phyloP scores from a whole-genome alignment of 495 filamentous ascomycete species.

The Parachaetomium inaequale region DNA sequence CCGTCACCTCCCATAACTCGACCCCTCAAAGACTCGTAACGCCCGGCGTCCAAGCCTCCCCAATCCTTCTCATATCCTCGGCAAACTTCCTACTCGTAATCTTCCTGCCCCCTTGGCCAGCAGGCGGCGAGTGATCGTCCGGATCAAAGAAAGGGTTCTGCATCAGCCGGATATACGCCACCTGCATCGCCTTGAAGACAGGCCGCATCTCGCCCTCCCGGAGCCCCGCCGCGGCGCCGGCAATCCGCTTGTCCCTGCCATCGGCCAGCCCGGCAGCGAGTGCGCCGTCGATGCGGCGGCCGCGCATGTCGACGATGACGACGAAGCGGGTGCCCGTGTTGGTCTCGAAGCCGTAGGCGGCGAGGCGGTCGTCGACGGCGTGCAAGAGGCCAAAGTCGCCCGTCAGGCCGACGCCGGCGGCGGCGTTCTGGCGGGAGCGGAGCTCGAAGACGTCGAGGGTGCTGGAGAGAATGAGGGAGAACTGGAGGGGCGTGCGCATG shows the following conservation, averaged over 20 bases:
- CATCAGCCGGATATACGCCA: constrained; percentile 80
- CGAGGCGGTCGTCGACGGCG: constrained; percentile 85
- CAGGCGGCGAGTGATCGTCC: constrained; percentile 67
- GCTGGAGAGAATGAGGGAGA: constrained; percentile 83
- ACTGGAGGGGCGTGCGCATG: constrained; percentile 67
- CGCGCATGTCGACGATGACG: constrained; percentile 81
- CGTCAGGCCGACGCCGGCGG: constrained; percentile 48
- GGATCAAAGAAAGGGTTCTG: constrained; percentile 96
- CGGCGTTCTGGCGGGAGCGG: constrained; percentile 61
- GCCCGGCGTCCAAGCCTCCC: constrained; percentile 64
- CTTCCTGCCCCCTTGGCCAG: constrained; percentile 52
- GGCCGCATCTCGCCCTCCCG: constrained; percentile 79
- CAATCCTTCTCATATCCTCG: constrained; percentile 79
- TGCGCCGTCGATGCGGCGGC: constrained; percentile 41
- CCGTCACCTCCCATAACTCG: neutral
- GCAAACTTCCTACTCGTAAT: constrained; percentile 81
- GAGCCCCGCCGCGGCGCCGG: constrained; percentile 49
- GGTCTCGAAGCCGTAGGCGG: constrained; percentile 93
- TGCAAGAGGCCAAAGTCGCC: constrained; percentile 91
- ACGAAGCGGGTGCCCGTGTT: constrained; percentile 91
- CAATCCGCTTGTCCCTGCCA: constrained; percentile 17
- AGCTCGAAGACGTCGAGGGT: constrained; percentile 92
- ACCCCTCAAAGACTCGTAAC: constrained; percentile 37
- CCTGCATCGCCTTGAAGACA: constrained; percentile 85
- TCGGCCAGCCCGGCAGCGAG: constrained; percentile 22